These are phyloP conservation scores for Tricholoma bakamatsutake DNA, from an alignment of 768 basidiomycete genomes.

Conservation along the genomic window DNA sequence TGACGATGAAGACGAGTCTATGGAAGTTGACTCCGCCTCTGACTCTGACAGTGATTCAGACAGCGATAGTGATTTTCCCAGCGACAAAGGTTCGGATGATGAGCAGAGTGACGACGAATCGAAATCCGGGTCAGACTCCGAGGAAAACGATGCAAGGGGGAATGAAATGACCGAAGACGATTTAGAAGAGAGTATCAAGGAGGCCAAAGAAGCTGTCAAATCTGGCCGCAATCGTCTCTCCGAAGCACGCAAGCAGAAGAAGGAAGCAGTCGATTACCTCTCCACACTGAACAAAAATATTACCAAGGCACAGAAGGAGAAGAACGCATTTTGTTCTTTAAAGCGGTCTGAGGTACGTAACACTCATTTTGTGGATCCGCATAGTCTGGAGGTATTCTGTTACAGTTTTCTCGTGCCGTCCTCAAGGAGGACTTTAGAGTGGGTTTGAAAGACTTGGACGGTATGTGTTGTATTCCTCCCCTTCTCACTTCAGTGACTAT, in stretches of 20 bases:
- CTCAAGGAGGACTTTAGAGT: conserved; percentile 55
- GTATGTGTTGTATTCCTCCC: conserved; percentile 20
- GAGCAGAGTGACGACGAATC: conserved; percentile 7
- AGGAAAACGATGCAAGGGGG: conserved; percentile 8
- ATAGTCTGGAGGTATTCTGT: conserved; percentile 2
- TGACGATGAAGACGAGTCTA: conserved; percentile 31
- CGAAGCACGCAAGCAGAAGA: conserved; percentile 30
- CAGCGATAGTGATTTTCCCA: conserved; percentile 17
- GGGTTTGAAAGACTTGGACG: conserved; percentile 56
- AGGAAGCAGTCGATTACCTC: conserved; percentile 27
- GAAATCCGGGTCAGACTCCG: conserved; percentile 14
- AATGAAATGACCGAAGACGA: conserved; percentile 37
- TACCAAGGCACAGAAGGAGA: conserved; percentile 45
- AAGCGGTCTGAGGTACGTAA: conserved; percentile 46
- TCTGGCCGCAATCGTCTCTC: conserved; percentile 30
- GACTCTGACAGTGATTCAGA: conserved; percentile 24
- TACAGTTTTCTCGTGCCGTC: conserved; percentile 48
- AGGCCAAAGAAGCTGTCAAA: conserved; percentile 35
- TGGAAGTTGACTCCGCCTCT: conserved; percentile 16
- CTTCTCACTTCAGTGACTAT: not conserved
- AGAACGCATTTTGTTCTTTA: conserved; percentile 56
- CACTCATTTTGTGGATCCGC: not conserved
- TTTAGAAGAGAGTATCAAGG: conserved; percentile 40
- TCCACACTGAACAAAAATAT: conserved; percentile 36
- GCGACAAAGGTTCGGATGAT: conserved; percentile 9